Evolutionary conservation across 73 alveolate genomes (phyloP), one percentile per base, ranked within the genome.

Genomic region (Uronychia setigera): DNA sequence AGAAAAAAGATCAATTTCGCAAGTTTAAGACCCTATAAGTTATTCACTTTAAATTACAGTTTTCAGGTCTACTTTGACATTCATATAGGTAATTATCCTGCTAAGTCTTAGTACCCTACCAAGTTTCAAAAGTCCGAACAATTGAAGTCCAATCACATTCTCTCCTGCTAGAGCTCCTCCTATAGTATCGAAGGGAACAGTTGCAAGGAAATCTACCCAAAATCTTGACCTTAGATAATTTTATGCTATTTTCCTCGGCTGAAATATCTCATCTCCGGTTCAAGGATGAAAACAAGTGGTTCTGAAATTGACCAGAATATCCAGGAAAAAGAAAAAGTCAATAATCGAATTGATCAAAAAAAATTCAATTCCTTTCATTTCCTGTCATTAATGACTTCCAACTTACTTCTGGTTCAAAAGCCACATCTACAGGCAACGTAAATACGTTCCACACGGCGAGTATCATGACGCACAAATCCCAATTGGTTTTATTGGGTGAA

Each of bases 151-250:
- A 25, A 59, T 29, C 1, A 78, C 46, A 27, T 67, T 28, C 5
- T 83, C 89, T 9, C 58, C 32, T 1, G 76, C 77, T 0, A 84
- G 19, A 33, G 80, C 31, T 32, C 25, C 57, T 1, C 60, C 82
- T 33, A 82, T 31, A 26, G 80, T 33, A 34, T 88, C 94, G 59
- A 88, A 94, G 11, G 98, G 98, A 13, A 94, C 46, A 0, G 95
- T 88, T 46, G 98, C 94, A 31, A 92, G 78, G 28, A 94, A 32
- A 76, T 94, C 98, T 25, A 94, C 77, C 96, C 97, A 92, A 81
- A 94, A 92, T 85, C 96, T 74, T 5, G 86, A 79, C 32, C 34
- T 32, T 59, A 93, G 29, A 81, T 95, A 95, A 33, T 74, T 79
- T 75, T 35, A 76, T 13, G 94, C 95, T 11, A 95, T 93, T 29